Evolutionary conservation across 148 eudicot genomes (phyloP), one percentile per base, ranked within the genome.

Genomic region (Nyssa sinensis): DNA sequence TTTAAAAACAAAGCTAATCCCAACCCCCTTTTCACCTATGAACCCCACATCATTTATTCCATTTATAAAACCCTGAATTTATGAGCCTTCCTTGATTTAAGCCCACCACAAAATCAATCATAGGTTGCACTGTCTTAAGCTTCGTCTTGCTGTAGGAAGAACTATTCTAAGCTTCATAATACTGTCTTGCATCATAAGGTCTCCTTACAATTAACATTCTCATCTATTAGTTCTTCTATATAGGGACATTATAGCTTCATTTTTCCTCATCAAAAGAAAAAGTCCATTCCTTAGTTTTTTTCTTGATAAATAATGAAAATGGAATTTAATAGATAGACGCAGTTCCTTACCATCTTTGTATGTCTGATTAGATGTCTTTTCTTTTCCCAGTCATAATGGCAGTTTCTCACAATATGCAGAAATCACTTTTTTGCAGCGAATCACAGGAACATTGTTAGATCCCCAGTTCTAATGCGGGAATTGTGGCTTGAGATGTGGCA

Each of bases 401-500:
- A 27, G 28, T 49, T 55, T 74, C 33, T 68, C 33, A 67, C 35
- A 33, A 63, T 25, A 62, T 51, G 23, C 51, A 55, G 11, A 11
- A 29, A 63, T 28, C 79, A 70, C 29, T 75, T 60, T n/a, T 47
- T 12, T 86, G 80, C 84, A 94, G 98, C 93, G 71, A 94, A 86
- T 74, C 98, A 95, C 81, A 87, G 98, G 88, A 92, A 95, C 74
- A 95, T 95, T 81, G 97, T 95, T 34, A 87, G 97, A 77, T 84
- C 89, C 65, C 90, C 97, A 68, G 89, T 83, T 70, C 68, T 95
- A 62, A 95, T 95, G 97, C 87, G 98, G 78, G 98, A 95, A 80
- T 75, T 95, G 73, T 95, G 98, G 98, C 98, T 95, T 79, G 94
- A 95, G 85, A 85, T 92, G 92, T 95, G 98, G 98, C 98, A 95